Evolutionary conservation across 345 rosid genomes (phyloP).

Genomic region (Pugionium dolabratum): DNA sequence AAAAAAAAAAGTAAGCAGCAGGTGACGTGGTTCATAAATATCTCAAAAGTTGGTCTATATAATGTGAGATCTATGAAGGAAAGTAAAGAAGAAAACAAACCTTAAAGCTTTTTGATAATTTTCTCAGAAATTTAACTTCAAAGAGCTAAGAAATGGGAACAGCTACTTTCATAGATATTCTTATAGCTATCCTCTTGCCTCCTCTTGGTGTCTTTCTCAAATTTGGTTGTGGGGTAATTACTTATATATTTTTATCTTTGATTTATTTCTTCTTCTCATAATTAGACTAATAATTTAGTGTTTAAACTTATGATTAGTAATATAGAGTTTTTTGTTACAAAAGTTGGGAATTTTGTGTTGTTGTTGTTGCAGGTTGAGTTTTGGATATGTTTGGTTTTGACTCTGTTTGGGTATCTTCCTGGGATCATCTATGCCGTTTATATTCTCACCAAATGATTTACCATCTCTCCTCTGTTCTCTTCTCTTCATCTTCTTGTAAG

Average conservation of each 20-base stretch:
- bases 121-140: conserved; percentile 7
- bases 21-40: conserved; percentile 33
- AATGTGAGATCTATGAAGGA: conserved; percentile 11
- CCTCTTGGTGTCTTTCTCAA: conserved; percentile 94
- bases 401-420: conserved; percentile 70
- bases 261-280: background rate
- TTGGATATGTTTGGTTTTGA: conserved; percentile 84
- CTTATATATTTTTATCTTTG: background rate
- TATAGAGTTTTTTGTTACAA: no score
- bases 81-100: conserved; percentile 11
- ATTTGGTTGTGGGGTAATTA: conserved; percentile 62
- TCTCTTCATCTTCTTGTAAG: conserved; percentile 33
- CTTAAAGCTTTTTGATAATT: background rate
- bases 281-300: no score
- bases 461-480: conserved; percentile 1
- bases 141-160: conserved; percentile 44
- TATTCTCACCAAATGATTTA: conserved; percentile 65
- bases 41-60: conserved; percentile 37
- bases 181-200: conserved; percentile 81
- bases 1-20: conserved; percentile 4
- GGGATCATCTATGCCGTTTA: conserved; percentile 81
- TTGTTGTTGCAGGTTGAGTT: conserved; percentile 55
- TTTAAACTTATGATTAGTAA: no score
- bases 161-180: conserved; percentile 62
- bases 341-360: background rate